These are phyloP conservation scores for Fusarium mexicanum DNA, from an alignment of 2,329 filamentous ascomycete species.

Conservation along the genomic window DNA sequence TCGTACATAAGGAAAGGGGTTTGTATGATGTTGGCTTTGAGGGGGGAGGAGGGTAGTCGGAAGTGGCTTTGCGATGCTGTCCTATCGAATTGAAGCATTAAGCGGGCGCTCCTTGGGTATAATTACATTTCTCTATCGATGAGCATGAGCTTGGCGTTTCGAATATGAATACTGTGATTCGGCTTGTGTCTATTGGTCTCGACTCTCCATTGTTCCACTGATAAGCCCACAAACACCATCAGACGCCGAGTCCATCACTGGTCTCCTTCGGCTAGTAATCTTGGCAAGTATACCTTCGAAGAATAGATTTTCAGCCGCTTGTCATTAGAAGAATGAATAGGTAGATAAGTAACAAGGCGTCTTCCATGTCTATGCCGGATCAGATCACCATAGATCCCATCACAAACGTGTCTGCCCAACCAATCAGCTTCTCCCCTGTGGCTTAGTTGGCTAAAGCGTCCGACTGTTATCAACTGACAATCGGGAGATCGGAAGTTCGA, in stretches of 20 bases:
- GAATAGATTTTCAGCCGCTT: not conserved
- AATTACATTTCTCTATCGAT: constrained; percentile 10
- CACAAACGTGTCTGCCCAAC: not conserved
- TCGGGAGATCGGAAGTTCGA: constrained; percentile 46
- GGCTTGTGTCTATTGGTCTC: not conserved
- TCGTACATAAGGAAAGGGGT: constrained; percentile 37
- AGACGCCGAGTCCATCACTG: not conserved
- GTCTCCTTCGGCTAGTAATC: not conserved
- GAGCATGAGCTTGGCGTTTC: constrained; percentile 11
- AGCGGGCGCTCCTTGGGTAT: constrained; percentile 32
- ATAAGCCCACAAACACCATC: not conserved
- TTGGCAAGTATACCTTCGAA: not conserved
- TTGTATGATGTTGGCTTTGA: constrained; percentile 47
- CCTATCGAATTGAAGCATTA: not conserved
- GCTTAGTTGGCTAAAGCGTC: constrained; percentile 41
- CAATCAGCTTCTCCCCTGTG: constrained; percentile 31
- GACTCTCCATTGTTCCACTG: not conserved
- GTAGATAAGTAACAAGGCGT: not conserved
- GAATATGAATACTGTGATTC: not conserved
- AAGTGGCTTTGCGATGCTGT: not conserved
- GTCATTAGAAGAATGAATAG: not conserved
- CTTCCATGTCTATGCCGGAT: not conserved
- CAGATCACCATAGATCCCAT: not conserved
- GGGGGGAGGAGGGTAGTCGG: constrained; percentile 19
- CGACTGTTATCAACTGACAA: constrained; percentile 38